phyloP scores from a whole-genome alignment of 495 filamentous ascomycete species.

The Penicillium cinerascens region DNA sequence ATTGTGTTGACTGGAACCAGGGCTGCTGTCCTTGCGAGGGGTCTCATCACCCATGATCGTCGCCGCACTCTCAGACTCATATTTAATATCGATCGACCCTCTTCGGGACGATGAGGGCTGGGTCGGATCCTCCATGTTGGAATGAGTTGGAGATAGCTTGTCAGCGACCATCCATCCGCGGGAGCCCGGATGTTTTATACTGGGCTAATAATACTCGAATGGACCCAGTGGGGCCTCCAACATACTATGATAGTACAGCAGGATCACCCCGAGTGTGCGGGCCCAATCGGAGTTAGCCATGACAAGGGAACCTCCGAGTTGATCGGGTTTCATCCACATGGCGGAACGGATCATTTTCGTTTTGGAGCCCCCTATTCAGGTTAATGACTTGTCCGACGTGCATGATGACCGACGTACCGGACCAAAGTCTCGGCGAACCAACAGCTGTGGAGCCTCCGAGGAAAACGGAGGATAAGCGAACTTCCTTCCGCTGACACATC shows the following conservation, averaged over 20 bases:
- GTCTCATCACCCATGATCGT: slow-evolving; percentile 27
- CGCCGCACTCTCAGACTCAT: slow-evolving; percentile 32
- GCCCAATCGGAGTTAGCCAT: background rate
- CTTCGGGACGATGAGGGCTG: slow-evolving; percentile 10
- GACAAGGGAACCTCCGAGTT: background rate
- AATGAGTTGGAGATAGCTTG: background rate
- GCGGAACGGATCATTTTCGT: background rate
- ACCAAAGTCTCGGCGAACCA: slow-evolving; percentile 9
- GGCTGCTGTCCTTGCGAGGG: slow-evolving; percentile 8
- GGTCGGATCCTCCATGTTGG: slow-evolving; percentile 26
- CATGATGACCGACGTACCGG: background rate
- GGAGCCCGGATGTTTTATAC: background rate
- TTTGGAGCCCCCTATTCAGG: background rate
- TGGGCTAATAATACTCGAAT: background rate
- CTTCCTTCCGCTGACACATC: slow-evolving; percentile 5
- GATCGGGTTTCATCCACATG: background rate
- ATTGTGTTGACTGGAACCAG: slow-evolving; percentile 23
- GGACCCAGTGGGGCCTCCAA: background rate
- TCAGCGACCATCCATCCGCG: background rate
- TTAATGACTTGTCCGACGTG: background rate
- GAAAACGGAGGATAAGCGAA: background rate
- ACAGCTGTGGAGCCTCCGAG: background rate
- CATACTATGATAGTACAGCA: too few relatives aligned
- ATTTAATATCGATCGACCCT: slow-evolving; percentile 14
- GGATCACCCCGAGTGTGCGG: background rate